These are phyloP conservation scores for Nemophila menziesii DNA, from an alignment of 257 asterid genomes.

Conservation along the genomic window DNA sequence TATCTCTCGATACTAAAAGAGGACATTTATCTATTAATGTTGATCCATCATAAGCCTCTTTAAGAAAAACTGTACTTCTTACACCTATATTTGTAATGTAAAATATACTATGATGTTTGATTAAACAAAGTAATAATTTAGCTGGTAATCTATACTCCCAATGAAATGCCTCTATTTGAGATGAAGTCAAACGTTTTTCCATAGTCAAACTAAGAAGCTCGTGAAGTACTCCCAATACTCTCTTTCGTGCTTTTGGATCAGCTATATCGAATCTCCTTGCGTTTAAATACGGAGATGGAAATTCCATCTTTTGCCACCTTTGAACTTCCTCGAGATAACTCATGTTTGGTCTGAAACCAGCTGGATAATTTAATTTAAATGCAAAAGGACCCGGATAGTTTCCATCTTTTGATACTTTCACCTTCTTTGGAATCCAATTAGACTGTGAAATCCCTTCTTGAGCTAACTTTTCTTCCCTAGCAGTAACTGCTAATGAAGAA, in stretches of 20 bases:
- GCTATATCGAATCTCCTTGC: constrained; percentile 54
- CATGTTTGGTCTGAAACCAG: constrained; percentile 79
- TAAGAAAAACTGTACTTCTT: constrained; percentile 66
- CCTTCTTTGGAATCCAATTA: constrained; percentile 16
- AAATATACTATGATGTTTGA: constrained; percentile 77
- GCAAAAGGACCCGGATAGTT: constrained; percentile 65
- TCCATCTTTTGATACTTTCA: constrained; percentile 59
- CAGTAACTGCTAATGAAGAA: constrained; percentile 71
- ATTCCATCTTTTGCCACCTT: constrained; percentile 90
- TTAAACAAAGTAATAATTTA: constrained; percentile 65
- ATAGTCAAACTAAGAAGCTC: constrained; percentile 85
- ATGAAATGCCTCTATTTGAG: constrained; percentile 81
- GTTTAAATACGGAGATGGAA: constrained; percentile 93
- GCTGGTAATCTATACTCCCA: constrained; percentile 61
- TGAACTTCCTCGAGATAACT: constrained; percentile 62
- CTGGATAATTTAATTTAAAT: constrained; percentile 55
- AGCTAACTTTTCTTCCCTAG: constrained; percentile 58
- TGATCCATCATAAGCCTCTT: constrained; percentile 79
- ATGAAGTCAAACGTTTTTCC: constrained; percentile 78
- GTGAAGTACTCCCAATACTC: constrained; percentile 81
- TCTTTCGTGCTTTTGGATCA: constrained; percentile 70
- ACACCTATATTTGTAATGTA: constrained; percentile 80
- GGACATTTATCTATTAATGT: constrained; percentile 51
- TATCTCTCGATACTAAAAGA: constrained; percentile 44
- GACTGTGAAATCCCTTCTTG: constrained; percentile 12